Evolutionary conservation across 2,329 filamentous ascomycete genomes (phyloP).

Genomic region (Colletotrichum camelliae): DNA sequence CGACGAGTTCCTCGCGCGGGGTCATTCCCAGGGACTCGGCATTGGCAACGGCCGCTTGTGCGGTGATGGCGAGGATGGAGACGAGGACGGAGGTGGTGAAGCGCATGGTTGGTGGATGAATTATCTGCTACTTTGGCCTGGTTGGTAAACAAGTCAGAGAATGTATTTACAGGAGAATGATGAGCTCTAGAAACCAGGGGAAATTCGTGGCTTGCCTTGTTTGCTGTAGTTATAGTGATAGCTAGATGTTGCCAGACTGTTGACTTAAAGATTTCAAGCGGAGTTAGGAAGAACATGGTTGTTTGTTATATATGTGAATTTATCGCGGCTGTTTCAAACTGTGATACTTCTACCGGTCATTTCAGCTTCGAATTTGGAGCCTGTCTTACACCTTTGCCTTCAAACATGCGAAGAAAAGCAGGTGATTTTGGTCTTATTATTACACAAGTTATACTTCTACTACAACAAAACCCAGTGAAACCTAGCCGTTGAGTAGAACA

Average conservation of each 20-base stretch:
- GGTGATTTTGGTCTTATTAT: too few species aligned
- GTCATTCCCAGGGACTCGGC: neutral
- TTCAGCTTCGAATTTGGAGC: neutral
- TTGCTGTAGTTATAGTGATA: neutral
- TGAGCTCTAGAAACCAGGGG: too few species aligned
- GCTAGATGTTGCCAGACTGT: neutral
- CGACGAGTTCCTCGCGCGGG: neutral
- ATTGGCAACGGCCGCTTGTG: neutral
- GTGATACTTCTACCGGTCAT: neutral
- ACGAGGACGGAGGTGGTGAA: neutral
- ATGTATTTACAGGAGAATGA: too few species aligned
- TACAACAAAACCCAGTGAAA: too few species aligned
- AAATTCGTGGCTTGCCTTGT: neutral
- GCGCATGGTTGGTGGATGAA: conserved; percentile 4
- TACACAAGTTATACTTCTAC: too few species aligned
- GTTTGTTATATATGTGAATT: neutral
- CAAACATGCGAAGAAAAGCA: too few species aligned
- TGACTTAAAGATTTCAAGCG: neutral
- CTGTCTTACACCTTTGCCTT: too few species aligned
- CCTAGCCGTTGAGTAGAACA: too few species aligned
- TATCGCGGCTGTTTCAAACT: neutral
- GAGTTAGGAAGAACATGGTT: neutral
- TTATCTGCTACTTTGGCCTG: neutral
- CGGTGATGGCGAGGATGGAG: neutral
- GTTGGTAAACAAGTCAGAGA: too few species aligned